Base-by-base conservation (phyloP, 2,329 filamentous ascomycete genomes). In the Aureobasidium mangrovei region DNA sequence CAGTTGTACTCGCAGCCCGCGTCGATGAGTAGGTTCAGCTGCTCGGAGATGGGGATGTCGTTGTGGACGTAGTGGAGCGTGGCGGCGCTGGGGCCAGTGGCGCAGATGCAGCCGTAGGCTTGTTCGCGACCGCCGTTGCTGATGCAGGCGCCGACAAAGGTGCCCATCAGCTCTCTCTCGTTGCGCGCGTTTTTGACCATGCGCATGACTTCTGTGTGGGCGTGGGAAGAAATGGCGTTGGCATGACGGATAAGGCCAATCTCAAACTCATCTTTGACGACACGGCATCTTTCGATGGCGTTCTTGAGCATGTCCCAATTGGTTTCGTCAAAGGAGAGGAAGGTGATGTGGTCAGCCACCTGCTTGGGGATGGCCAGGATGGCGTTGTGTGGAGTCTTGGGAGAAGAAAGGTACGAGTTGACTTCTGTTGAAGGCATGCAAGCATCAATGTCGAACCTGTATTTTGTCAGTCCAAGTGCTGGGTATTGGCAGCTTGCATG, bases 51-150 rank as follows among this genome's bases (percentile, higher is more conserved):
- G 0, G 83, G 77, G 64, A 84, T 77, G 60, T 90, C 77, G 67
- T 95, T 95, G 64, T 85, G 81, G 27, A 89, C 81, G 63, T 96
- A 96, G 72, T 96, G 91, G 33, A 96, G 77, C 1, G 88, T 93
- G 4, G 90, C 88, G 0, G 86, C 91, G 12, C 87, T 84, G 4
- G 82, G 78, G 8, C 91, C 91, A 33, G 81, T 81, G 0, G 89
- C 91, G 18, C 93, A 83, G 63, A 97, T 96, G 57, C 85, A 84
- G 60, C 86, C 81, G 70, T 97, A 97, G 1, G 91, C 85, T 74
- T 94, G 89, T 62, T 93, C 83, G 65, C 83, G 85, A 51, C 86
- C 85, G 27, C 86, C 87, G 57, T 84, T 77, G 49, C 83, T 79
- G 57, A 93, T 80, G 67, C 88, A 94, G 31, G 78, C 77, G 65